A percentile compares a stretch with the other conserved stretches of the same genome.
Evolutionary conservation across 2,329 filamentous ascomycete species (phyloP).

Genomic region (Xylariaceae sp.): DNA sequence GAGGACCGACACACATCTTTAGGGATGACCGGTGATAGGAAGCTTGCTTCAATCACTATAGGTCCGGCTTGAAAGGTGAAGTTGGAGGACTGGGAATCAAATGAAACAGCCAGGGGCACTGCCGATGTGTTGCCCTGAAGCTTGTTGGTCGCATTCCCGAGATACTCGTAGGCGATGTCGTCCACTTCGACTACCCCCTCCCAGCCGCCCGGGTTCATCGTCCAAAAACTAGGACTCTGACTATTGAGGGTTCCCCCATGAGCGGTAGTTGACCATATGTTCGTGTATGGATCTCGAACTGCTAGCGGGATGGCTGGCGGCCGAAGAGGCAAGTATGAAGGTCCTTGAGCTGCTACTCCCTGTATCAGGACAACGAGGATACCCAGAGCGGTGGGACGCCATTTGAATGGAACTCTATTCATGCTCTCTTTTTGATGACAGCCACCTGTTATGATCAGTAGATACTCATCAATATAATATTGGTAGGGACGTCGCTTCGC

Average conservation of each 20-base stretch:
- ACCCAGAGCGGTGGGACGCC: background rate
- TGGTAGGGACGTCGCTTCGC: too few relatives aligned
- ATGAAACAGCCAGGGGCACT: slow-evolving; percentile 37
- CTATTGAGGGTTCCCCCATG: slow-evolving; percentile 66
- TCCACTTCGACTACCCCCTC: slow-evolving; percentile 43
- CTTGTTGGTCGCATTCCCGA: slow-evolving; percentile 40
- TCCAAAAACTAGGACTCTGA: slow-evolving; percentile 75
- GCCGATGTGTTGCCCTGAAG: slow-evolving; percentile 33
- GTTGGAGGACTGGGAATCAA: slow-evolving; percentile 43
- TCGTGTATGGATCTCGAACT: slow-evolving; percentile 54
- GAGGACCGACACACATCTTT: slow-evolving; percentile 73
- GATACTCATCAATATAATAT: background rate
- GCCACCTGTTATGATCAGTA: background rate
- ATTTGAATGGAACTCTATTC: background rate
- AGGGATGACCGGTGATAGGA: slow-evolving; percentile 71
- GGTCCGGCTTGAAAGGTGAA: slow-evolving; percentile 36
- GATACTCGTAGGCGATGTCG: slow-evolving; percentile 38
- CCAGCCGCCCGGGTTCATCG: slow-evolving; percentile 47
- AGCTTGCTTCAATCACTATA: slow-evolving; percentile 40
- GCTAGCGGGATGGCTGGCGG: slow-evolving; percentile 52
- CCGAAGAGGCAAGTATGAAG: slow-evolving; percentile 42
- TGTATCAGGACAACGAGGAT: background rate
- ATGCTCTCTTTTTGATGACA: background rate
- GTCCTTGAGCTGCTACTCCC: background rate
- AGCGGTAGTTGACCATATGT: slow-evolving; percentile 55